Percentiles rank a stretch among this genome's conserved stretches.
Evolutionary conservation across 2,329 filamentous ascomycete genomes (phyloP).

Genomic region (Juglanconis sp.): DNA sequence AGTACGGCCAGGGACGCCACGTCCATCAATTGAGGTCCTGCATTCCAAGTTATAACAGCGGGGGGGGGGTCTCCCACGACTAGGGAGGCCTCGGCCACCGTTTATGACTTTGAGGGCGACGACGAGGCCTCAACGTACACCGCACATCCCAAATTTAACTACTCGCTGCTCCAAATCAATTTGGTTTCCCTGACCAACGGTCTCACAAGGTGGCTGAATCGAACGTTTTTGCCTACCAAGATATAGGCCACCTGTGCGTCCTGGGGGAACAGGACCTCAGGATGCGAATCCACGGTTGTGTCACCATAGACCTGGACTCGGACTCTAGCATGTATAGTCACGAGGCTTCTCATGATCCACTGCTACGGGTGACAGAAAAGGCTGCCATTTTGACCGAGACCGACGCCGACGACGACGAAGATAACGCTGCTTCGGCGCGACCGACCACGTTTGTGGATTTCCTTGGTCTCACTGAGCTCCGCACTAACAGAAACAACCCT

Average conservation of each 20-base stretch:
- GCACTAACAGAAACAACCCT: too few species aligned
- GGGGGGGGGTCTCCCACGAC: background rate
- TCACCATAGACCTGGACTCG: background rate
- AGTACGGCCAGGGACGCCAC: too few species aligned
- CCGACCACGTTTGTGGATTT: too few species aligned
- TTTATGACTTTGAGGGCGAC: background rate
- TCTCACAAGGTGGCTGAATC: background rate
- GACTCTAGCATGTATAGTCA: background rate
- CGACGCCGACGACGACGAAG: too few species aligned
- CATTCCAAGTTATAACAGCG: too few species aligned
- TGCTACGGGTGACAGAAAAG: too few species aligned
- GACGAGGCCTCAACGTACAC: background rate
- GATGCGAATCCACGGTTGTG: background rate
- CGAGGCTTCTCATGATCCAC: background rate
- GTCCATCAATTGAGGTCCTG: too few species aligned
- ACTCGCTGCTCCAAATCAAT: background rate
- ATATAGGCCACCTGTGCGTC: background rate
- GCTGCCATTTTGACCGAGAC: too few species aligned
- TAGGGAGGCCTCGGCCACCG: background rate
- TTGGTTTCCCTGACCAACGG: background rate
- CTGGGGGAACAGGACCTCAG: background rate
- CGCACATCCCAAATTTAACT: background rate
- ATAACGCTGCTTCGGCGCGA: too few species aligned
- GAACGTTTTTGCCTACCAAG: background rate
- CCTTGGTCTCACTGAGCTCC: too few species aligned